Evolutionary conservation across 345 rosid species (phyloP).

Genomic region (Eucalyptus polyanthemos): DNA sequence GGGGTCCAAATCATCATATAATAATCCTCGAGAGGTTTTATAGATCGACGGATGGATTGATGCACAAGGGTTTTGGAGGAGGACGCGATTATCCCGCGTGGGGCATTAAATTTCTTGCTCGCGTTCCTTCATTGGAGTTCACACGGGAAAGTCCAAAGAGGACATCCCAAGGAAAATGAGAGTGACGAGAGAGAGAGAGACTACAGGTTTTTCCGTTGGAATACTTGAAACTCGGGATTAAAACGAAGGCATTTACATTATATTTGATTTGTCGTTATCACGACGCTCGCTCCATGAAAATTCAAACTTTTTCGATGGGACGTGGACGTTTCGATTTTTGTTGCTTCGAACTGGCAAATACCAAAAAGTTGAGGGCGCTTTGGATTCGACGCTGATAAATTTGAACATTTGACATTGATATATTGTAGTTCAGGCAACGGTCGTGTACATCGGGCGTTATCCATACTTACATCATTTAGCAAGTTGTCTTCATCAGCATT

Average conservation of each 20-base stretch:
- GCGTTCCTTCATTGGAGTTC: neutral
- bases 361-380: neutral
- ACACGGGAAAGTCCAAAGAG: neutral
- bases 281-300: neutral
- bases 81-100: neutral
- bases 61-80: neutral
- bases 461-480: neutral
- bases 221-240: neutral
- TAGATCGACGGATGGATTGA: neutral
- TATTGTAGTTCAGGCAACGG: neutral
- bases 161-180: neutral
- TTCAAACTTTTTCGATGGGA: neutral
- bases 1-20: neutral
- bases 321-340: neutral
- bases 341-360: neutral
- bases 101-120: neutral
- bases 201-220: neutral
- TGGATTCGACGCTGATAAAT: neutral
- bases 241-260: neutral
- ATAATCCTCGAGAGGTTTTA: neutral
- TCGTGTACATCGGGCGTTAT: neutral
- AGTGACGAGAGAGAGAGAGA: neutral
- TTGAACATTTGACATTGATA: neutral
- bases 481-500: neutral
- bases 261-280: neutral